Evolutionary conservation across 306 rosid genomes (phyloP).

Genomic region (Myrica gale): DNA sequence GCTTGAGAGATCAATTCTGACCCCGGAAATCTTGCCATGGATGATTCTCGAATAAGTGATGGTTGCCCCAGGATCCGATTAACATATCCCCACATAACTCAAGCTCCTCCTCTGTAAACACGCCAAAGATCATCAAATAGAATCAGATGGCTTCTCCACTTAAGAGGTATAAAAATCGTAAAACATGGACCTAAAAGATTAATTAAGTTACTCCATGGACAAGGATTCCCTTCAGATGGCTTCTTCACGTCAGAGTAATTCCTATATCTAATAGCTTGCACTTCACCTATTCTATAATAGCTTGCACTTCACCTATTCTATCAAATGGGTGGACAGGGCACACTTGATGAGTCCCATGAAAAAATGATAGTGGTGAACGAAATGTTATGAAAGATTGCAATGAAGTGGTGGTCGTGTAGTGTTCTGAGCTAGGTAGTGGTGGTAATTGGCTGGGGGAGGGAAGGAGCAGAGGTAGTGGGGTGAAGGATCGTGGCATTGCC

Average conservation of each 20-base stretch:
- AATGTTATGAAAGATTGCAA: not conserved
- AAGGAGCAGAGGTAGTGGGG: not conserved
- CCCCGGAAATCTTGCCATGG: slow-evolving; percentile 83
- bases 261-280: not conserved
- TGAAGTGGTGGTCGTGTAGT: not conserved
- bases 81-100: slow-evolving; percentile 95
- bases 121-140: slow-evolving; percentile 19
- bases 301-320: not conserved
- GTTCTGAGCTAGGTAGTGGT: not conserved
- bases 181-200: slow-evolving; percentile 7
- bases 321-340: not conserved
- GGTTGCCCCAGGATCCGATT: slow-evolving; percentile 98
- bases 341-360: not conserved
- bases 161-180: not conserved
- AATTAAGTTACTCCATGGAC: not conserved
- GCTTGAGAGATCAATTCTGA: slow-evolving; percentile 61
- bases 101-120: slow-evolving; percentile 80
- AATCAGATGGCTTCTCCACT: slow-evolving; percentile 26
- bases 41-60: slow-evolving; percentile 92
- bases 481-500: not conserved
- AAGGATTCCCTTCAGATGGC: not conserved
- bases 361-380: not conserved
- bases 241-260: no score
- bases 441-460: not conserved
- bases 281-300: no score